Conservation (phyloP, 345 rosid species). For the Eucalyptus leucophloia region DNA sequence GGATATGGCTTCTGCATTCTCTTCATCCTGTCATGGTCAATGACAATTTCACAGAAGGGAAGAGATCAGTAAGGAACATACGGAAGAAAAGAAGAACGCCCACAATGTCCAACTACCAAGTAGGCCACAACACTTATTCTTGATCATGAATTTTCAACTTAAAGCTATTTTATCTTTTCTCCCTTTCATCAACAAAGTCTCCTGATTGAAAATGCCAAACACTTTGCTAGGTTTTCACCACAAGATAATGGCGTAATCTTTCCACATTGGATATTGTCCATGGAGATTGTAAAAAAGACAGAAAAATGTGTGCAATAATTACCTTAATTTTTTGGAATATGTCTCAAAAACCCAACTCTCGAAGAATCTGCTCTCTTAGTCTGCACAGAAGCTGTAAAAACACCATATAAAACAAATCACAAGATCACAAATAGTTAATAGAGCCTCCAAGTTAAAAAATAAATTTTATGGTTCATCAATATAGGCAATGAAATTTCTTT, state of each 20-base stretch:
- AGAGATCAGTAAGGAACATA: background rate
- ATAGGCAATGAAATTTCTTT: background rate
- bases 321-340: conserved; percentile 96
- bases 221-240: background rate
- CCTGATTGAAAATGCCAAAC: background rate
- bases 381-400: conserved; percentile 71
- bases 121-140: background rate
- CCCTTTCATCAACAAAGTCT: background rate
- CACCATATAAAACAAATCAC: background rate
- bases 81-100: background rate
- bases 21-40: conserved; percentile 55
- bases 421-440: background rate
- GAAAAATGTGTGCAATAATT: background rate
- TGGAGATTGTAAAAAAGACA: background rate
- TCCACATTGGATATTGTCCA: background rate
- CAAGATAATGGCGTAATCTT: background rate
- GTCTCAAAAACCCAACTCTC: conserved; percentile 90
- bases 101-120: background rate
- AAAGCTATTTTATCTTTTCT: background rate
- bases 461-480: background rate
- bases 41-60: background rate
- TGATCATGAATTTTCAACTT: background rate
- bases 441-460: background rate
- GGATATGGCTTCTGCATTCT: conserved; percentile 96
- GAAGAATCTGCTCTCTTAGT: conserved; percentile 68